Conservation (phyloP, 352 stramenopile genomes). For the Pythium coloratum region DNA sequence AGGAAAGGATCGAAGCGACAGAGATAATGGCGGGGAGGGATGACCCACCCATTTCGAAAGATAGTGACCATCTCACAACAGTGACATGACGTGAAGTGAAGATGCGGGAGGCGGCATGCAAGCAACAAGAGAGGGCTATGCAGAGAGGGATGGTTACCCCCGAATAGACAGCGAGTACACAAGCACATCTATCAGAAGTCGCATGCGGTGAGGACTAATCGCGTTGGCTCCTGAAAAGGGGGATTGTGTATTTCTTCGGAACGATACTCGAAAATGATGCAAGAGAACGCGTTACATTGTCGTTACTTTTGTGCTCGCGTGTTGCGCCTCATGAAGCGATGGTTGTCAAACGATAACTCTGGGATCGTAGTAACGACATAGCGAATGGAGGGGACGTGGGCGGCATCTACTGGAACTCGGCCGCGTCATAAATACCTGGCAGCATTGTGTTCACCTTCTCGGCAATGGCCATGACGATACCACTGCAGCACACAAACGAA, state of each 20-base stretch:
- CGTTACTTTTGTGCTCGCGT: not conserved
- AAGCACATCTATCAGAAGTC: not conserved
- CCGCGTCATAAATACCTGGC: constrained; percentile 95
- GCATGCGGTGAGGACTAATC: not conserved
- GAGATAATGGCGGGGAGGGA: not conserved
- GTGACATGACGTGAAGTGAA: not conserved
- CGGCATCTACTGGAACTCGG: constrained; percentile 88
- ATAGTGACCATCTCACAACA: not conserved
- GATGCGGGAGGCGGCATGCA: not conserved
- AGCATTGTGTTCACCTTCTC: constrained; percentile 98
- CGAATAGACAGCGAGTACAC: not conserved
- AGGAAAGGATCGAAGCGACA: constrained; percentile 8
- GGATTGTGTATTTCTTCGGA: not conserved
- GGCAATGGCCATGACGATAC: constrained; percentile 96
- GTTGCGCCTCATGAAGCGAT: not conserved
- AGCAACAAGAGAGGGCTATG: no score
- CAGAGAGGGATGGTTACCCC: no score
- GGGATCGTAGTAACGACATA: not conserved
- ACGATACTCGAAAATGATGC: constrained; percentile 3
- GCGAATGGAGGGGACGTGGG: not conserved
- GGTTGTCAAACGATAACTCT: not conserved
- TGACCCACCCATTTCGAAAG: not conserved
- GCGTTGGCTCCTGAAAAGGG: not conserved
- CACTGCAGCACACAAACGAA: constrained; percentile 45
- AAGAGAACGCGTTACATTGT: not conserved